These are phyloP conservation scores for Pichia sp. DNA, from an alignment of 1,139 yeast genomes.

Conservation along the genomic window DNA sequence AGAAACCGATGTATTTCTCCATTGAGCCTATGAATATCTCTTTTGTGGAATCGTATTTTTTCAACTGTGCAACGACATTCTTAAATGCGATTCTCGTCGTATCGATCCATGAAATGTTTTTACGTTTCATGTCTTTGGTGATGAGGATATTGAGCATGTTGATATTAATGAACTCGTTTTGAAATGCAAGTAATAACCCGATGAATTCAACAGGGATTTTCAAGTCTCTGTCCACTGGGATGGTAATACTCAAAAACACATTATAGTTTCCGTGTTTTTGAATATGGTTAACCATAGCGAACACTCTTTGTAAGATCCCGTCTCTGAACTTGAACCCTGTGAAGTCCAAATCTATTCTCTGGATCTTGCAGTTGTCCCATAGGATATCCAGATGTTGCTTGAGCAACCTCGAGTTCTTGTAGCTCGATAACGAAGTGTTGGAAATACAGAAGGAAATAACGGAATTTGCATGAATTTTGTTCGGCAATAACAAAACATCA, in stretches of 20 bases:
- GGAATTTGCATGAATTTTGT: slow-evolving; percentile 6
- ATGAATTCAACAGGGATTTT: slow-evolving; percentile 9
- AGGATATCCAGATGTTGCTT: slow-evolving; percentile 14
- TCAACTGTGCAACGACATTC: slow-evolving; percentile 10
- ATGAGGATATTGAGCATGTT: slow-evolving; percentile 16
- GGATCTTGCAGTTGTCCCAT: slow-evolving; percentile 12
- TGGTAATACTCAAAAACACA: slow-evolving; percentile 11
- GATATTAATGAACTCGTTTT: slow-evolving; percentile 15
- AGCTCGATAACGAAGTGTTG: slow-evolving; percentile 10
- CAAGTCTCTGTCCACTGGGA: slow-evolving; percentile 9
- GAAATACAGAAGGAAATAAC: slow-evolving; percentile 10
- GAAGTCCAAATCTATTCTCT: slow-evolving; percentile 19
- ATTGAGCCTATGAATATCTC: slow-evolving; percentile 14
- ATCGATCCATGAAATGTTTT: slow-evolving; percentile 14
- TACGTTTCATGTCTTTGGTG: slow-evolving; percentile 13
- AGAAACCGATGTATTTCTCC: slow-evolving; percentile 16
- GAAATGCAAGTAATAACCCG: slow-evolving; percentile 2
- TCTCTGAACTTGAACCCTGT: slow-evolving; percentile 13
- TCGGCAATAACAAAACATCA: slow-evolving; percentile 9
- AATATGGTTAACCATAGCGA: slow-evolving; percentile 12
- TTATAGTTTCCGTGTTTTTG: slow-evolving; percentile 14
- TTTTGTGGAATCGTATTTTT: slow-evolving; percentile 4
- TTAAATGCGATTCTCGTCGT: not conserved
- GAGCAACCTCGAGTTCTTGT: slow-evolving; percentile 1
- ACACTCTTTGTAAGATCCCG: slow-evolving; percentile 7